Percentiles rank a stretch among this genome's conserved stretches.
Evolutionary conservation across 2,329 filamentous ascomycete species (phyloP).

Genomic region (Mariannaea elegans): DNA sequence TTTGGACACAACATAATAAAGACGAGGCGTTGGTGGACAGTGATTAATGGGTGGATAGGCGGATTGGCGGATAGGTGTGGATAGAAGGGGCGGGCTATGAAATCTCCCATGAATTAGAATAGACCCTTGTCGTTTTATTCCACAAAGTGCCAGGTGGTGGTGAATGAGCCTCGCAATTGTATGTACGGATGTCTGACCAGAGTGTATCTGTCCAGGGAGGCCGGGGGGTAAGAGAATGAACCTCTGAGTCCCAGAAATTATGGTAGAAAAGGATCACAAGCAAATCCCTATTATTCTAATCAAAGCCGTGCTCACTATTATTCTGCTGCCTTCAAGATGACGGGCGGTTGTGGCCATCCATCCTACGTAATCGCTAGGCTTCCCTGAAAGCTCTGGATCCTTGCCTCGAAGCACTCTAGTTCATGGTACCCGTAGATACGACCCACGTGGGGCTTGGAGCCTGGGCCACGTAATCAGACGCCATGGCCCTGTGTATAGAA

Average conservation of each 20-base stretch:
- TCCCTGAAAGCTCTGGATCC: constrained; percentile 4
- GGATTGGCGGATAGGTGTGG: background rate
- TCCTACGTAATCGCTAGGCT: constrained; percentile 12
- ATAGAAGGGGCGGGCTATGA: background rate
- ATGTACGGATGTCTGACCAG: too few species aligned
- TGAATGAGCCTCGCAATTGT: too few species aligned
- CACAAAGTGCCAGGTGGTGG: too few species aligned
- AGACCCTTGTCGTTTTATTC: too few species aligned
- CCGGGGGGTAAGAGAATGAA: too few species aligned
- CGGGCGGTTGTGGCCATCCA: background rate
- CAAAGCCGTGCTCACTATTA: background rate
- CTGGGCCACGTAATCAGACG: background rate
- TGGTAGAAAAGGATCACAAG: too few species aligned
- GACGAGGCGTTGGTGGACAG: background rate
- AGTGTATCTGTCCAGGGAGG: too few species aligned
- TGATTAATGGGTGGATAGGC: too few species aligned
- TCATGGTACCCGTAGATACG: constrained; percentile 15
- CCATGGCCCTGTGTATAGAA: background rate
- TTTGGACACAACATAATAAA: background rate
- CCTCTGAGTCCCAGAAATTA: too few species aligned
- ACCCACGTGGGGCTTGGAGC: background rate
- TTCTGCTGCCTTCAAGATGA: background rate
- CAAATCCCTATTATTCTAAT: too few species aligned
- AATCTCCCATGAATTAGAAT: too few species aligned
- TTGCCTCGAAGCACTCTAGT: background rate